Evolutionary conservation across 768 basidiomycete species (phyloP), one percentile per base, ranked within the genome.

Genomic region (Lactifluus subvellereus): DNA sequence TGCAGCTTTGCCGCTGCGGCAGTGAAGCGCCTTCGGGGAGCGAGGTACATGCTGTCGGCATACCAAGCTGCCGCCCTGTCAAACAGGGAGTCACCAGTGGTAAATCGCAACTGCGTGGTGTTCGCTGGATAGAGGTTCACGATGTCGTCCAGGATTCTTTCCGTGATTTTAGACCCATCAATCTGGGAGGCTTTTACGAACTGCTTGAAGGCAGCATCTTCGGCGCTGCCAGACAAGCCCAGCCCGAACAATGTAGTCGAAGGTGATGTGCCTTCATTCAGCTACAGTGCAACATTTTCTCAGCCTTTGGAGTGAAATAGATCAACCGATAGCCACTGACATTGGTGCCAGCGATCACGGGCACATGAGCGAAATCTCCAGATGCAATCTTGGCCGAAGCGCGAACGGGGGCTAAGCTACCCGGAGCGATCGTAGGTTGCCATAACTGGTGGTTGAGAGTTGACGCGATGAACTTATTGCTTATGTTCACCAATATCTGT

Each of bases 31-130:
- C 84, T 73, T 35, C 83, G 69, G 0, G 82, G 76, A 0, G 79
- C 75, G 37, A 85, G 72, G 69, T 77, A 86, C 81, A 84, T 84
- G 57, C 77, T 73, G 63, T 82, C 82, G 1, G 81, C 81, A 65
- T 85, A 86, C 80, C 81, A 86, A 0, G 83, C 75, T 50, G 72
- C 79, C 0, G 76, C 80, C 50, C 84, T 71, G 66, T 86, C 84
- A 59, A 82, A 86, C 7, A 86, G 73, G 9, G 79, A 80, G 68
- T 86, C 82, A 0, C 84, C 84, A 0, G 82, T 86, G 60, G 81
- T 79, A 73, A 83, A 85, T 0, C 79, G 76, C 4, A 78, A 69
- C 2, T 75, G 68, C 2, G 77, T 73, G 55, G 81, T 79, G 54
- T 84, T 79, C 0, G 79, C 79, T 0, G 82, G 81, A 71, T 76